These are phyloP conservation scores for Whalleya microplaca DNA, from an alignment of 2,329 filamentous ascomycete species.

Conservation along the genomic window DNA sequence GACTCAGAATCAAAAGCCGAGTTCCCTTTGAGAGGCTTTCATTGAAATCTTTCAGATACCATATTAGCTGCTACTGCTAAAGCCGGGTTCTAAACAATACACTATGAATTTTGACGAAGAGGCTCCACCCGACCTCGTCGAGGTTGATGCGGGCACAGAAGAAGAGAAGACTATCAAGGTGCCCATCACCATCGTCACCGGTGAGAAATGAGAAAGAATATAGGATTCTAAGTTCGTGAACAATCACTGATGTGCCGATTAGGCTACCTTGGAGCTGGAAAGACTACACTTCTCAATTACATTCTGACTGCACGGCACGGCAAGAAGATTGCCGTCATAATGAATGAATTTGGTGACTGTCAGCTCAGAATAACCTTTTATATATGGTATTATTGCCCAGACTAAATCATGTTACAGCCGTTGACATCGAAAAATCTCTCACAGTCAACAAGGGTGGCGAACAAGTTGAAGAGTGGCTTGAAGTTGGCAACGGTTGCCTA, in stretches of 20 bases:
- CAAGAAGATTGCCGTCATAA: slow-evolving; percentile 96
- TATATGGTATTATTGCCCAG: background rate
- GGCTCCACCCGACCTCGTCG: slow-evolving; percentile 64
- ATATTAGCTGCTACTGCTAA: background rate
- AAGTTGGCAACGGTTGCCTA: slow-evolving; percentile 94
- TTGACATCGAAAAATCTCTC: slow-evolving; percentile 94
- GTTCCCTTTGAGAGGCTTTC: background rate
- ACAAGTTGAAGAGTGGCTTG: slow-evolving; percentile 90
- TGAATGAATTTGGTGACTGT: slow-evolving; percentile 92
- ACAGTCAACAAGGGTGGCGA: slow-evolving; percentile 85
- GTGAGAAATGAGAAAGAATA: slow-evolving; percentile 52
- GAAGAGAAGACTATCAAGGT: slow-evolving; percentile 67
- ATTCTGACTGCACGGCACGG: slow-evolving; percentile 94
- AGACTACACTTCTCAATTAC: slow-evolving; percentile 94
- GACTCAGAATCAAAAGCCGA: background rate
- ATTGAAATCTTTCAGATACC: background rate
- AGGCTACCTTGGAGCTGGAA: slow-evolving; percentile 95
- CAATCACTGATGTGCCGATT: slow-evolving; percentile 11
- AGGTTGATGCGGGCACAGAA: slow-evolving; percentile 38
- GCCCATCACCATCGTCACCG: slow-evolving; percentile 84
- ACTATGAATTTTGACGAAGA: slow-evolving; percentile 70
- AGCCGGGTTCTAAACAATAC: background rate
- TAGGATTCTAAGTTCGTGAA: background rate
- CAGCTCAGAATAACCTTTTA: slow-evolving; percentile 39
- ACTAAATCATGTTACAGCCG: slow-evolving; percentile 54